These are phyloP conservation scores for Torulaspora franciscae DNA, from an alignment of 805 yeast genomes.

Conservation along the genomic window DNA sequence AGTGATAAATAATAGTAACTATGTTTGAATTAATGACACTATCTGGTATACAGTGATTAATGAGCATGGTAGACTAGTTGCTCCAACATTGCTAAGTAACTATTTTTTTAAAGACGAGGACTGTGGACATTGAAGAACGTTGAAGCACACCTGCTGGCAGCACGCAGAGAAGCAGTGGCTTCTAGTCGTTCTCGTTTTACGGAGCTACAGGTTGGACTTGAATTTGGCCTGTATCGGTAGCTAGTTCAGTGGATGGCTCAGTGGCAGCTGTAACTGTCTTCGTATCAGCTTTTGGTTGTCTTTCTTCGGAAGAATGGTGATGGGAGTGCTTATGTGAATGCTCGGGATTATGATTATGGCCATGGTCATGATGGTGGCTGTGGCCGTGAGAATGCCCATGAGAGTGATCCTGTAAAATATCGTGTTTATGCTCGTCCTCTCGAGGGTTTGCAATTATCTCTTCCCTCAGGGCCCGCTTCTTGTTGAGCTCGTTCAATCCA, in stretches of 20 bases:
- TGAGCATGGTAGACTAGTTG: no score
- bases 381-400: slow-evolving; percentile 7
- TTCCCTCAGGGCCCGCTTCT: slow-evolving; percentile 29
- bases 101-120: no score
- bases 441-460: slow-evolving; percentile 1
- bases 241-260: neutral
- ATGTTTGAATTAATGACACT: no score
- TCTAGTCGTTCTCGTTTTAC: no score
- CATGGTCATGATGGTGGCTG: neutral
- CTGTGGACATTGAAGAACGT: no score
- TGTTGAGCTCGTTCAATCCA: slow-evolving; percentile 44
- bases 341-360: neutral
- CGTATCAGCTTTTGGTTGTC: neutral
- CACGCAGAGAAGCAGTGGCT: no score
- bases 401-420: slow-evolving; percentile 6
- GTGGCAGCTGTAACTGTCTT: neutral
- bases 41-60: no score
- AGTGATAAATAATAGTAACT: no score
- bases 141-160: no score
- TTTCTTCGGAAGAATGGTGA: neutral
- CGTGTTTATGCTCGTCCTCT: neutral
- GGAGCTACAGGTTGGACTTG: neutral
- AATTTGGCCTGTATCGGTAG: neutral
- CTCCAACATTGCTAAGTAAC: no score
- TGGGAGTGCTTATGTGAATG: slow-evolving; percentile 7